These are phyloP conservation scores for Triadica sebifera DNA, from an alignment of 345 rosid genomes.

Conservation along the genomic window DNA sequence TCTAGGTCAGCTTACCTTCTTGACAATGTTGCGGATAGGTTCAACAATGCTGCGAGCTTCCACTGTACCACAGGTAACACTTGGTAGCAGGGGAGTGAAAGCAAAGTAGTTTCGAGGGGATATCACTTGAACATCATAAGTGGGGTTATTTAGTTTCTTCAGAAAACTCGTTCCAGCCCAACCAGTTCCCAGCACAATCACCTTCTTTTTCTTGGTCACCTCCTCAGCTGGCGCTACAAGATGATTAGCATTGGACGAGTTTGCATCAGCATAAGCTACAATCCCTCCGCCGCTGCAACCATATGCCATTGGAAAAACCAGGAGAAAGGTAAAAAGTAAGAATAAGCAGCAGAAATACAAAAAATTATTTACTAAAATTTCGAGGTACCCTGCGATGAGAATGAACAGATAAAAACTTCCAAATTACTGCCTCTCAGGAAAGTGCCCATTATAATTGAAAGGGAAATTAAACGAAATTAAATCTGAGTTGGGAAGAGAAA, in stretches of 20 bases:
- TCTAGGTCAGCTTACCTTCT: constrained; percentile 46
- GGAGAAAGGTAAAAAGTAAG: not conserved
- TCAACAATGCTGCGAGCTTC: constrained; percentile 97
- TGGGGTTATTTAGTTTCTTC: constrained; percentile 61
- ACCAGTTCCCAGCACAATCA: constrained; percentile 94
- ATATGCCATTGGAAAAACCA: constrained; percentile 1
- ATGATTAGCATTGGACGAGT: constrained; percentile 32
- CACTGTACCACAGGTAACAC: constrained; percentile 94
- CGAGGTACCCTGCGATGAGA: not conserved
- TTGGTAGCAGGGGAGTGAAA: constrained; percentile 96
- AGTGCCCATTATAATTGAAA: not conserved
- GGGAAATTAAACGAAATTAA: not conserved
- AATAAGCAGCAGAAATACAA: too few species aligned
- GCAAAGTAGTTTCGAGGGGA: constrained; percentile 98
- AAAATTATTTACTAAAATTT: not conserved
- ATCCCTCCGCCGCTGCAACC: constrained; percentile 78
- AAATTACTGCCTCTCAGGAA: not conserved
- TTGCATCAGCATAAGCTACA: constrained; percentile 77
- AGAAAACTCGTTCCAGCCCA: constrained; percentile 97
- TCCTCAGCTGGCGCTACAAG: constrained; percentile 37
- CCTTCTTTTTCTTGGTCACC: constrained; percentile 71
- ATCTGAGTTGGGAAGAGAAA: not conserved
- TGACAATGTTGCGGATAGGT: constrained; percentile 84
- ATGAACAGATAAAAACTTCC: not conserved
- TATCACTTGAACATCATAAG: constrained; percentile 78